Base-by-base conservation (phyloP, 108 stramenopile species). In the Cylindrotheca fusiformis region DNA sequence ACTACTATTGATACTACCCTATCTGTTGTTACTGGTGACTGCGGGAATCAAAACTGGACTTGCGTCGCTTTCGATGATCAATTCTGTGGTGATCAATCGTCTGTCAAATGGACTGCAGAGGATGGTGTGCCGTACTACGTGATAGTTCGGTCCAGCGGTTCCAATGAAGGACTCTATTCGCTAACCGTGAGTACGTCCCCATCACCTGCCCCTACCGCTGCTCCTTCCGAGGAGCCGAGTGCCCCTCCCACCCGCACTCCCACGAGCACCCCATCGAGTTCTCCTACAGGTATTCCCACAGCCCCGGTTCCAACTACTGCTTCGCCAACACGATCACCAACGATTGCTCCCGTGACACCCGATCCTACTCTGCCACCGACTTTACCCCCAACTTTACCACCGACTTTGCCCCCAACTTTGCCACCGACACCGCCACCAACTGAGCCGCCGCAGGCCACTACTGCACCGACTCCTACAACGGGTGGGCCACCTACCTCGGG, bases 71-170 rank as follows among this genome's bases (percentile, higher is more conserved):
- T 14, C 36, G 14, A 41, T 14, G 36, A 41, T 41, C 36, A 41
- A 41, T 41, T 41, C 36, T 41, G 36, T 41, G 36, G 36, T 41
- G 36, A 41, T 14, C 36, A 41, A 41, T 41, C 36, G 36, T 41
- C 36, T 41, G 36, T 41, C 36, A 41, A 41, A 14, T 41, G 36
- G 36, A 10, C 14, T 41, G 36, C 36, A 10, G 36, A 41, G 14
- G 36, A 41, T 10, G 36, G 36, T 14, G 36, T 10, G 36, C 6
- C 36, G 14, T 41, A 41, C 36, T 41, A 10, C 36, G 10, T 41
- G 10, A 10, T 41, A 14, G 10, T 41, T 41, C 36, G 36, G 14
- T 41, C 36, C 36, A 14, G 6, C 36, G 36, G 36, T 41, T 41
- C 36, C 6, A 41, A 41, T 41, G 10, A 41, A 41, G 36, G 36